Evolutionary conservation across 306 rosid genomes (phyloP).

Genomic region (Styphnolobium japonicum): DNA sequence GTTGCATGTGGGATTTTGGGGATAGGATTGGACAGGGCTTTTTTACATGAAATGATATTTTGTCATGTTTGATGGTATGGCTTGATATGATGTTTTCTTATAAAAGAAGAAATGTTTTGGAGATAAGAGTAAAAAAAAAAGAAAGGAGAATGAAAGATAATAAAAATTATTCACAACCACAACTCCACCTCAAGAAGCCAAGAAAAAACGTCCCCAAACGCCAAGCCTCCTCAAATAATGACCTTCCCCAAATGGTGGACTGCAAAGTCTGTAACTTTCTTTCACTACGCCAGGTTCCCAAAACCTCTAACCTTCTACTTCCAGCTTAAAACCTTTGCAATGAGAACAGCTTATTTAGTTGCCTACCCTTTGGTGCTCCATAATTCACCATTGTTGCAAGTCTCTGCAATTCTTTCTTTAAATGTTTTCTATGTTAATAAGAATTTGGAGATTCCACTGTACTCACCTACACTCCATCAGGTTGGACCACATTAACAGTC

Average conservation of each 20-base stretch:
- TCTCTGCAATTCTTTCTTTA: not conserved
- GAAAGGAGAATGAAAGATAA: not conserved
- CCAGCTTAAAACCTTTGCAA: not conserved
- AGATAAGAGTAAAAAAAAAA: too few relatives aligned
- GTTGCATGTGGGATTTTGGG: not conserved
- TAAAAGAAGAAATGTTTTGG: not conserved
- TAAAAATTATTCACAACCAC: not conserved
- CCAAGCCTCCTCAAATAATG: not conserved
- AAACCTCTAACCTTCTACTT: not conserved
- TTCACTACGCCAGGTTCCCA: not conserved
- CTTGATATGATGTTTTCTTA: not conserved
- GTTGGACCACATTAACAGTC: not conserved
- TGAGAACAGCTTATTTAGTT: not conserved
- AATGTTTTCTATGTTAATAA: not conserved
- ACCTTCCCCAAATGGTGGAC: not conserved
- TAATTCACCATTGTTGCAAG: not conserved
- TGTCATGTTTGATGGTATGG: not conserved
- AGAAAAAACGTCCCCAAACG: not conserved
- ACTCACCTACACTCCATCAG: not conserved
- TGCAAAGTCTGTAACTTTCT: not conserved
- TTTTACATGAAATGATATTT: not conserved
- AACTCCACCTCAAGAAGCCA: not conserved
- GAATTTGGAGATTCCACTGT: not conserved
- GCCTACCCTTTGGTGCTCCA: not conserved
- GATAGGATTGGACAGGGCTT: not conserved